Percentiles rank a stretch among this genome's conserved stretches.
Evolutionary conservation across 2,329 filamentous ascomycete genomes (phyloP).

Genomic region (Aspergillus oerlinghausenensis): DNA sequence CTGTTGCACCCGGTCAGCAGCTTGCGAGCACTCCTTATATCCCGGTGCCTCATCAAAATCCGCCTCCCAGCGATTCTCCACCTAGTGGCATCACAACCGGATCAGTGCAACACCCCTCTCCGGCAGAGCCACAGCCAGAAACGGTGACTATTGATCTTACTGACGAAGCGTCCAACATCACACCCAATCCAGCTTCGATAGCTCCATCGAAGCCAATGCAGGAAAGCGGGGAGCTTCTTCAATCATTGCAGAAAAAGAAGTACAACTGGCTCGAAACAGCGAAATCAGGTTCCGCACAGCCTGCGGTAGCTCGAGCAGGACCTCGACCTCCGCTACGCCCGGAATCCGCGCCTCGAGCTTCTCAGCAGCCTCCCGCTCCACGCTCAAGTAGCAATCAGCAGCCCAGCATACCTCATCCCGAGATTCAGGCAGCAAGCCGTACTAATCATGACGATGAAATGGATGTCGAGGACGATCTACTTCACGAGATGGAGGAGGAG

Average conservation of each 20-base stretch:
- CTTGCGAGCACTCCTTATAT: neutral
- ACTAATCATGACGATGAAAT: neutral
- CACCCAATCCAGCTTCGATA: neutral
- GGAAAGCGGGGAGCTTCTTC: constrained; percentile 17
- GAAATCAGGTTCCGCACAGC: neutral
- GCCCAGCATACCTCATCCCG: neutral
- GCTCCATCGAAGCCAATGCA: neutral
- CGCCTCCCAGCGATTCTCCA: neutral
- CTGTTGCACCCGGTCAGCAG: neutral
- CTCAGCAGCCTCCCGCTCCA: neutral
- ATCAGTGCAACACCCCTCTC: neutral
- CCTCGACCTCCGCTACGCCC: neutral
- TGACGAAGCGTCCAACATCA: constrained; percentile 8
- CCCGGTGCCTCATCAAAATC: neutral
- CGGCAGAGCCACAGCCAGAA: neutral
- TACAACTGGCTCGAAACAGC: constrained; percentile 26
- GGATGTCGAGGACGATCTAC: constrained; percentile 20
- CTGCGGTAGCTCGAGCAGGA: neutral
- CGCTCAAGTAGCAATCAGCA: neutral
- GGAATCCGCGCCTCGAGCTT: neutral
- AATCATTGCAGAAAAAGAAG: constrained; percentile 25
- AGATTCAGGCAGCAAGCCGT: neutral
- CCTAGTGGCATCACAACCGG: neutral
- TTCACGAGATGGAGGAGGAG: constrained; percentile 24
- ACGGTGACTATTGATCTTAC: neutral